These are phyloP conservation scores for Xylaria acuta DNA, from an alignment of 495 filamentous ascomycete species.

Conservation along the genomic window DNA sequence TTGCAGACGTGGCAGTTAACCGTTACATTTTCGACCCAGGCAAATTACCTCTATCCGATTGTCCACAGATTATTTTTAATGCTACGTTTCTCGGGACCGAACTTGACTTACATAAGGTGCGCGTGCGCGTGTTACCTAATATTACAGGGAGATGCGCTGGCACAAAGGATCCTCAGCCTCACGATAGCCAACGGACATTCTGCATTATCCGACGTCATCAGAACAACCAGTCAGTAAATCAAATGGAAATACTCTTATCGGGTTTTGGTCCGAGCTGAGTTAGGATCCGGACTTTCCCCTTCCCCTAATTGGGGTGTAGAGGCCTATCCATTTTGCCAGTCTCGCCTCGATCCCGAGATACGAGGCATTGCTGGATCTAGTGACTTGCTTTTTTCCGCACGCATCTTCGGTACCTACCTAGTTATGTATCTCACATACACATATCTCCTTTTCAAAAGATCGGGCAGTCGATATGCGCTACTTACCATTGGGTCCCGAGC, in stretches of 20 bases:
- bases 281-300: background rate
- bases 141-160: background rate
- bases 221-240: background rate
- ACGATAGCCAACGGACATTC: background rate
- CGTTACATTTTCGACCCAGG: background rate
- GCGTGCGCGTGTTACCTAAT: background rate
- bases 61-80: background rate
- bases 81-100: constrained; percentile 12
- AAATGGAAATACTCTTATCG: background rate
- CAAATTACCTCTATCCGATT: background rate
- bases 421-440: background rate
- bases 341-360: background rate
- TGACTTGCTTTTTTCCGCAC: background rate
- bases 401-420: background rate
- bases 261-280: background rate
- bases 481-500: background rate
- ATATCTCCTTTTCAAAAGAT: background rate
- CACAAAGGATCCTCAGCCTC: background rate
- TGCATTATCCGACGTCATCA: background rate
- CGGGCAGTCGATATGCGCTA: background rate
- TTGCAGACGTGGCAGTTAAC: background rate
- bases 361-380: background rate
- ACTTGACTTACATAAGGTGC: background rate
- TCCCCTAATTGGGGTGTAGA: background rate
- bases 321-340: background rate